A percentile compares a stretch with the other conserved stretches of the same genome.
Conservation (phyloP, 257 asterid genomes). For the Forsythia viridissima region DNA sequence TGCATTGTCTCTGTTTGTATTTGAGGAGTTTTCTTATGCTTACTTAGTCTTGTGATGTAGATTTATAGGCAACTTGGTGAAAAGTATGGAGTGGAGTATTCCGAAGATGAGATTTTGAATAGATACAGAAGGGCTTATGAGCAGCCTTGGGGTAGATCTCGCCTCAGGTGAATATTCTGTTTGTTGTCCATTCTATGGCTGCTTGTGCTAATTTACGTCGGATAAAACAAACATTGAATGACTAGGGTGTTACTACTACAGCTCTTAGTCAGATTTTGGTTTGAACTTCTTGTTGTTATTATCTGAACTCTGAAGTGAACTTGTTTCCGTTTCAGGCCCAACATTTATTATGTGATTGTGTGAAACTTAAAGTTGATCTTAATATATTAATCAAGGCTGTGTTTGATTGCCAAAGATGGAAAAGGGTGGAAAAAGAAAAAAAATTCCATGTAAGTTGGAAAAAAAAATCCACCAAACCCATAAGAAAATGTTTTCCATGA, state of each 20-base stretch:
- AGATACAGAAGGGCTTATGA: slow-evolving; percentile 91
- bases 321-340: background rate
- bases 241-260: background rate
- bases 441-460: too few relatives aligned
- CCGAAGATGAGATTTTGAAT: slow-evolving; percentile 77
- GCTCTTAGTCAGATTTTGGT: background rate
- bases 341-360: background rate
- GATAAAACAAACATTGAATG: background rate
- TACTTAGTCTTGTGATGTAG: slow-evolving; percentile 36
- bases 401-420: too few relatives aligned
- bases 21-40: background rate
- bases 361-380: background rate
- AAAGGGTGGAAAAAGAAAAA: too few relatives aligned
- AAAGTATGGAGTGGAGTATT: slow-evolving; percentile 86
- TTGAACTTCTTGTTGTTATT: background rate
- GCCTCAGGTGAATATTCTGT: slow-evolving; percentile 68
- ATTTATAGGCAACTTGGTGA: slow-evolving; percentile 90
- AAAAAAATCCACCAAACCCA: too few relatives aligned
- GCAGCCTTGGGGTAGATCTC: slow-evolving; percentile 96
- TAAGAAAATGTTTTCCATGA: too few relatives aligned
- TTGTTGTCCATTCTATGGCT: slow-evolving; percentile 2
- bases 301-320: background rate
- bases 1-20: background rate
- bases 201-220: background rate
- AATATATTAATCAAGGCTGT: background rate